phyloP scores from a whole-genome alignment of 306 rosid genomes.

The Vachellia pachyceras region DNA sequence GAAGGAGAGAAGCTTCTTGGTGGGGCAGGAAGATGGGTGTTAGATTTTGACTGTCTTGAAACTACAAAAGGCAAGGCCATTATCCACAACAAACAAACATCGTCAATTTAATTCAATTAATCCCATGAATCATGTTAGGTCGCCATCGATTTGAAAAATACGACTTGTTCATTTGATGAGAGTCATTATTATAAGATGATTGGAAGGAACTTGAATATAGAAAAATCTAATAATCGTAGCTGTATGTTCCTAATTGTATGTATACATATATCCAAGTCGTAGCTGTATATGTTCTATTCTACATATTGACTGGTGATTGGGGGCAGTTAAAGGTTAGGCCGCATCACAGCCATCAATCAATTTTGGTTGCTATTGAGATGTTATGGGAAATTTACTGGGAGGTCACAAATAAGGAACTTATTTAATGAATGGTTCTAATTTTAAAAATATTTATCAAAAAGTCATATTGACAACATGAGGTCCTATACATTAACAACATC shows the following conservation, averaged over 20 bases:
- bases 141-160: background rate
- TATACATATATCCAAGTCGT: background rate
- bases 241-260: too few species aligned
- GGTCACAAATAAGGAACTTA: too few species aligned
- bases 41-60: constrained; percentile 8
- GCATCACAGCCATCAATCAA: background rate
- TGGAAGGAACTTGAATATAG: too few species aligned
- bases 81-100: background rate
- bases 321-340: constrained; percentile 18
- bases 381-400: too few species aligned
- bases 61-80: background rate
- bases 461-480: too few species aligned
- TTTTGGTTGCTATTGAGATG: too few species aligned
- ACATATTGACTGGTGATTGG: background rate
- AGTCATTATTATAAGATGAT: background rate
- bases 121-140: background rate
- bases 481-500: too few species aligned
- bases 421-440: too few species aligned
- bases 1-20: background rate
- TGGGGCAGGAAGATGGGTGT: background rate
- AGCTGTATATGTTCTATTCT: constrained; percentile 17
- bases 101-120: background rate
- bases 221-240: too few species aligned
- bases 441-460: too few species aligned
- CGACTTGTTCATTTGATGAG: background rate